A percentile compares a stretch with the other conserved stretches of the same genome.
These are phyloP conservation scores for Tritrichomonas foetus DNA, from an alignment of 208 protist genomes.

Conservation along the genomic window DNA sequence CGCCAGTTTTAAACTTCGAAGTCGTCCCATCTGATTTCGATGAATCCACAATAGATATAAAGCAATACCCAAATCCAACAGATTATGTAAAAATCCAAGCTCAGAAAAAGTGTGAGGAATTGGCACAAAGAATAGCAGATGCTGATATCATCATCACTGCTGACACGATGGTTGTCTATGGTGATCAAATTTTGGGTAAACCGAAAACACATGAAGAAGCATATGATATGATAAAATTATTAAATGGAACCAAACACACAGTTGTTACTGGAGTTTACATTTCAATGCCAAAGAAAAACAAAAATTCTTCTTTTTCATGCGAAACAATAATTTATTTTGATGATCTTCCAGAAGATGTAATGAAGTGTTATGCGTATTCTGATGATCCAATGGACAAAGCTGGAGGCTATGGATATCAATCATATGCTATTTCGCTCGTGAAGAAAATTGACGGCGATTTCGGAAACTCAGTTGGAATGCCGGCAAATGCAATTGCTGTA, in stretches of 20 bases:
- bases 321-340: not conserved
- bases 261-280: not conserved
- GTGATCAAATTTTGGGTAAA: not conserved
- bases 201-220: not conserved
- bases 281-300: not conserved
- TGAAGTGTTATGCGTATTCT: not conserved
- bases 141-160: not conserved
- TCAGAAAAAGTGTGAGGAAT: not conserved
- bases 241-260: not conserved
- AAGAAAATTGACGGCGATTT: not conserved
- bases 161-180: not conserved
- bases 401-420: not conserved
- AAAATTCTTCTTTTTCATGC: not conserved
- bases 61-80: not conserved
- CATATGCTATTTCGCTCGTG: not conserved
- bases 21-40: not conserved
- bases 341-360: not conserved
- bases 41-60: not conserved
- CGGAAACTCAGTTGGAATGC: not conserved
- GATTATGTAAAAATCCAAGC: not conserved
- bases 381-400: constrained; percentile 7
- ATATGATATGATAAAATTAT: not conserved
- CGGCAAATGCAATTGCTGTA: not conserved
- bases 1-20: not conserved
- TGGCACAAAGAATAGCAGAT: not conserved